Conservation (phyloP, 108 stramenopile genomes). For the Conticribra guillardii region DNA sequence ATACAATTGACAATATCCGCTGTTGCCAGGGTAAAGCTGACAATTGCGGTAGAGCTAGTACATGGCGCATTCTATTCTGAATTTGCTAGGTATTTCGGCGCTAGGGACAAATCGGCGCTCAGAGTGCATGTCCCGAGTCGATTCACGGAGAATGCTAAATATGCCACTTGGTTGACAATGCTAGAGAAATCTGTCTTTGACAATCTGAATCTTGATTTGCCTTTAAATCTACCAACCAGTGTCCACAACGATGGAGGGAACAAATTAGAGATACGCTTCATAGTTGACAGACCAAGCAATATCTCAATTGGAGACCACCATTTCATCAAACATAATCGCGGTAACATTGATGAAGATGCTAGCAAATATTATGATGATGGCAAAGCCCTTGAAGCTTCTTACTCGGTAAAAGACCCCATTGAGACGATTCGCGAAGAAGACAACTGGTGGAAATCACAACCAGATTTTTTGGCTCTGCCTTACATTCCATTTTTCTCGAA, state of each 20-base stretch:
- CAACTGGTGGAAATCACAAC: slow-evolving; percentile 3
- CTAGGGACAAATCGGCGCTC: slow-evolving; percentile 51
- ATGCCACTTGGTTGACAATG: slow-evolving; percentile 63
- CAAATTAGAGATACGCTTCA: slow-evolving; percentile 41
- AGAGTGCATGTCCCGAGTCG: slow-evolving; percentile 60
- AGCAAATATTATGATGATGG: neutral
- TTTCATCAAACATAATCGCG: slow-evolving; percentile 1
- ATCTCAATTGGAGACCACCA: slow-evolving; percentile 47
- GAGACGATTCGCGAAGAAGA: slow-evolving; percentile 1
- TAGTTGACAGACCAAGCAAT: slow-evolving; percentile 56
- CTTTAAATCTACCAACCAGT: slow-evolving; percentile 73
- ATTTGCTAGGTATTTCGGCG: slow-evolving; percentile 57
- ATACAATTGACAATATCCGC: slow-evolving; percentile 72
- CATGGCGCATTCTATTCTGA: slow-evolving; percentile 78
- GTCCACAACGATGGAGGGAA: slow-evolving; percentile 6
- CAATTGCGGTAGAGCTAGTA: slow-evolving; percentile 72
- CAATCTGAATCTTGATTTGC: slow-evolving; percentile 58
- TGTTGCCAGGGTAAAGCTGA: slow-evolving; percentile 59
- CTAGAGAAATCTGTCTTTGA: slow-evolving; percentile 54
- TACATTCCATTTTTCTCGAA: slow-evolving; percentile 87
- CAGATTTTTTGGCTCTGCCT: slow-evolving; percentile 62
- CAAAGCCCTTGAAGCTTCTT: neutral
- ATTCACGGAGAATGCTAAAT: slow-evolving; percentile 22
- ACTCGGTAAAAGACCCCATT: slow-evolving; percentile 20
- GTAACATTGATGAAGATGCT: neutral